Percentiles rank a stretch among this genome's conserved stretches.
phyloP scores from a whole-genome alignment of 2,329 filamentous ascomycete species.

The Blumeriella jaapii region DNA sequence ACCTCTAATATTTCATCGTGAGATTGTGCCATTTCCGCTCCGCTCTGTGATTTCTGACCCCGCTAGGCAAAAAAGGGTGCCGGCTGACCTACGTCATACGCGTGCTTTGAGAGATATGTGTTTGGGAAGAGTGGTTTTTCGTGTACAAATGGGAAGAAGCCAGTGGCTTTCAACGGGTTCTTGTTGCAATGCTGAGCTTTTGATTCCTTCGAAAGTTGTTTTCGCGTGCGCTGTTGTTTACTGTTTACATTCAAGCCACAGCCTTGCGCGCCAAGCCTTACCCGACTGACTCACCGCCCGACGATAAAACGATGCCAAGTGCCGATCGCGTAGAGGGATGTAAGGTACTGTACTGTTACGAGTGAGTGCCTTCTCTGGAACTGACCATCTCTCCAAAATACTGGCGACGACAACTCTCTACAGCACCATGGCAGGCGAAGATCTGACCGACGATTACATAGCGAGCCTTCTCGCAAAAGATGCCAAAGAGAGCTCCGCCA shows the following conservation, averaged over 20 bases:
- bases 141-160: no score
- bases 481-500: slow-evolving; percentile 60
- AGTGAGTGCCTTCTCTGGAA: not conserved
- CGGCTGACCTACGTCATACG: no score
- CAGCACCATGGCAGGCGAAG: slow-evolving; percentile 21
- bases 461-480: slow-evolving; percentile 70
- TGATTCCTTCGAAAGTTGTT: no score
- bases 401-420: not conserved
- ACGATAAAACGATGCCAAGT: not conserved
- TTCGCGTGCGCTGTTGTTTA: no score
- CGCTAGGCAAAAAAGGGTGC: no score
- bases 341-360: no score
- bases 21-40: slow-evolving; percentile 19
- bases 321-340: no score
- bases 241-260: slow-evolving; percentile 14
- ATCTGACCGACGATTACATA: slow-evolving; percentile 68
- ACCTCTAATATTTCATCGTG: slow-evolving; percentile 33
- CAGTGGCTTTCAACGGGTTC: no score
- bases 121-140: no score
- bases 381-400: not conserved
- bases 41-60: no score
- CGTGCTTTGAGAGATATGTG: no score
- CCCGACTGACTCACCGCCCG: not conserved
- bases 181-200: no score
- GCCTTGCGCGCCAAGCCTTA: slow-evolving; percentile 1